phyloP scores from a whole-genome alignment of 768 basidiomycete genomes.

The Trametes cingulata region DNA sequence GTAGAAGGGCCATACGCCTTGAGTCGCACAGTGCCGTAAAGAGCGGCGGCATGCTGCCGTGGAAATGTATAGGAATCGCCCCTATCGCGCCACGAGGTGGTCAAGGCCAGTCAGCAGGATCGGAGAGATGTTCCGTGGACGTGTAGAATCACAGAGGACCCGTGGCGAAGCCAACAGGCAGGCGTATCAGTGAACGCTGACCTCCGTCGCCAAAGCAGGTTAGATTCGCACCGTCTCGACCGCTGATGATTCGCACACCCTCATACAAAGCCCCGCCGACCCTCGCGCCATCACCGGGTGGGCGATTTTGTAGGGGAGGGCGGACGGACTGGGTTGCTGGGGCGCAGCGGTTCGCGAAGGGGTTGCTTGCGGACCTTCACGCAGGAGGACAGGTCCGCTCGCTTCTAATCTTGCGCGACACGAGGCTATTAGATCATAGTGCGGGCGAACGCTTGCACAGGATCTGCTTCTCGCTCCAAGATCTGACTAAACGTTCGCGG shows the following conservation, averaged over 20 bases:
- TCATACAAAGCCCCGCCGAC: background rate
- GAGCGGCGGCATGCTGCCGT: background rate
- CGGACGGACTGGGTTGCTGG: too few relatives aligned
- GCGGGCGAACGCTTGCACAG: background rate
- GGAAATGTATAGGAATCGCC: conserved; percentile 4
- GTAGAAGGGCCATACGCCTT: background rate
- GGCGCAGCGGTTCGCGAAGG: background rate
- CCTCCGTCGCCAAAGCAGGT: conserved; percentile 8
- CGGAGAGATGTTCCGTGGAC: conserved; percentile 1
- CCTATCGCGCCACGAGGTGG: conserved; percentile 15
- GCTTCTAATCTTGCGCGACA: background rate
- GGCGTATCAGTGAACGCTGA: background rate
- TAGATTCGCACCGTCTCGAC: background rate
- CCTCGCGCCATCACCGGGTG: background rate
- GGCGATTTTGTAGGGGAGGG: too few relatives aligned
- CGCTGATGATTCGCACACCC: background rate
- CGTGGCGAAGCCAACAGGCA: background rate
- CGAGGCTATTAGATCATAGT: conserved; percentile 13
- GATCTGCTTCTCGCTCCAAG: background rate
- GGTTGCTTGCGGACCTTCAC: background rate
- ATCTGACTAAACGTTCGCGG: conserved; percentile 2
- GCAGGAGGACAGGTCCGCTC: background rate
- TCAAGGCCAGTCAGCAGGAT: conserved; percentile 1
- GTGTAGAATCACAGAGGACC: conserved; percentile 1
- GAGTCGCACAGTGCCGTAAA: background rate